Conservation (phyloP, 257 asterid species). For the Ajuga chamaepitys region DNA sequence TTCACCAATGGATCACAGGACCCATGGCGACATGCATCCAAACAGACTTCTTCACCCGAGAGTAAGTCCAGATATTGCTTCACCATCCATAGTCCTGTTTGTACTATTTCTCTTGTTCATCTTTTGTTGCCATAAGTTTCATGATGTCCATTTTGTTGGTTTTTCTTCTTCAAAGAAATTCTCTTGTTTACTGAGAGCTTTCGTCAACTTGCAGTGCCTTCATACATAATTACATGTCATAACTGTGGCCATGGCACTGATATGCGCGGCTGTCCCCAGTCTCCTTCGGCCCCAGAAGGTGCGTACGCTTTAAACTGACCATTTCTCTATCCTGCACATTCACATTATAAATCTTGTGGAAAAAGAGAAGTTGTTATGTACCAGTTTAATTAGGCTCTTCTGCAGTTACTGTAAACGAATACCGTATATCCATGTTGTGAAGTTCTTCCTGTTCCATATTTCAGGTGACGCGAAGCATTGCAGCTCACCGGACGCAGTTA, state of each 20-base stretch:
- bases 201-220: conserved; percentile 65
- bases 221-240: conserved; percentile 68
- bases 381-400: too few species aligned
- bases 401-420: too few species aligned
- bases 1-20: conserved; percentile 97
- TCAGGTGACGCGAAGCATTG: conserved; percentile 74
- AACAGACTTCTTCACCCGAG: conserved; percentile 80
- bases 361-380: too few species aligned
- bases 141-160: not conserved
- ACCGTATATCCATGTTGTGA: not conserved
- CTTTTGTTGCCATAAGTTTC: too few species aligned
- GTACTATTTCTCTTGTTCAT: not conserved
- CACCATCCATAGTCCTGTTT: too few species aligned
- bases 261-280: conserved; percentile 95
- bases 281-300: conserved; percentile 82
- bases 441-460: conserved; percentile 4
- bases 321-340: too few species aligned
- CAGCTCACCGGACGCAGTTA: conserved; percentile 69
- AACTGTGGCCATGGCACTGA: conserved; percentile 98
- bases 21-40: conserved; percentile 99
- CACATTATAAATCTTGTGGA: too few species aligned
- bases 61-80: conserved; percentile 38
- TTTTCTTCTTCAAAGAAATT: not conserved
- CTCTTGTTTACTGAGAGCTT: conserved; percentile 7
- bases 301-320: not conserved